phyloP scores from a whole-genome alignment of 257 asterid species.

The Jaltomata sinuosa region DNA sequence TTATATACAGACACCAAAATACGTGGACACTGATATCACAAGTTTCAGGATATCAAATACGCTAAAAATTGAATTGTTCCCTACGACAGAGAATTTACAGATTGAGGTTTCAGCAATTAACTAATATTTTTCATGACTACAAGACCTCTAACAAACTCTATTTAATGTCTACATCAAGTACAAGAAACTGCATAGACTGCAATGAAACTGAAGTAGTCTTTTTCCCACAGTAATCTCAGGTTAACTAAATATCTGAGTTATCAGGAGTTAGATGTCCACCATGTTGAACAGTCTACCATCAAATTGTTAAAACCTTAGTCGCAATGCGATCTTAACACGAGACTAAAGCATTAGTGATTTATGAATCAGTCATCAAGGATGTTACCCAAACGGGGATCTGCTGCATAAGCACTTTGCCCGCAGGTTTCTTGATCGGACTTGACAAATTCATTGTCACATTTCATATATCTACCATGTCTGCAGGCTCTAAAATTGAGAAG shows the following conservation, averaged over 20 bases:
- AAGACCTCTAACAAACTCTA: not conserved
- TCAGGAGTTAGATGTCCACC: not conserved
- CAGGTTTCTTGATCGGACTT: not conserved
- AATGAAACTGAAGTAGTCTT: not conserved
- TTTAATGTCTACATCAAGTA: not conserved
- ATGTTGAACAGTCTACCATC: not conserved
- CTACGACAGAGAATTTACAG: not conserved
- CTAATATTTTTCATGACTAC: not conserved
- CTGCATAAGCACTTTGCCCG: not conserved
- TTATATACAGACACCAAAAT: not conserved
- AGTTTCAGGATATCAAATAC: not conserved
- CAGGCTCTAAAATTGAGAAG: not conserved
- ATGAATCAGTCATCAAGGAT: not conserved
- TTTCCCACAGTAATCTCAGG: not conserved
- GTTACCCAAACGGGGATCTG: not conserved
- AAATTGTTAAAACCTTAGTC: not conserved
- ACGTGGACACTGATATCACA: not conserved
- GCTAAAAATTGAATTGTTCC: not conserved
- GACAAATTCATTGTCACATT: not conserved
- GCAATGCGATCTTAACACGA: not conserved
- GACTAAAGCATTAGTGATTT: not conserved
- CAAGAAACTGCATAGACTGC: not conserved
- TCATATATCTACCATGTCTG: not conserved
- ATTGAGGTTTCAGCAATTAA: not conserved
- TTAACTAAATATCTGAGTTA: not conserved